Evolutionary conservation across 495 filamentous ascomycete species (phyloP).

Genomic region (Venustampulla echinocandica): DNA sequence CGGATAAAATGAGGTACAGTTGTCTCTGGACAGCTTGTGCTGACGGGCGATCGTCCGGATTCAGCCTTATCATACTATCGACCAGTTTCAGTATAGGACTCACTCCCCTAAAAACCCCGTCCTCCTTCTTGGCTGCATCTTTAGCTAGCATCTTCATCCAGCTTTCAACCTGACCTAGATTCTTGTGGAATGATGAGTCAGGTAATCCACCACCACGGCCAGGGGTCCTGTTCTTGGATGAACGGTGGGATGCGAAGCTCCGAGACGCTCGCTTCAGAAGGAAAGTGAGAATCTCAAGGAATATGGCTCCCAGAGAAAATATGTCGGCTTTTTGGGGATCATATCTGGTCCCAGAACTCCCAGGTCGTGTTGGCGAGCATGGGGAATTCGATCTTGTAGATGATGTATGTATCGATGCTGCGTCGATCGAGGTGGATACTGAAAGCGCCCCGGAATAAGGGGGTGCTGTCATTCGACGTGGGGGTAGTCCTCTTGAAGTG

Average conservation of each 20-base stretch:
- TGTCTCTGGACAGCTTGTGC: conserved; percentile 36
- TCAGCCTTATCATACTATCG: conserved; percentile 34
- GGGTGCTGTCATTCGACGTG: conserved; percentile 7
- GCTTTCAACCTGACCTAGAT: conserved; percentile 62
- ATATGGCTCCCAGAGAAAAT: conserved; percentile 66
- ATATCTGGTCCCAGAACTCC: conserved; percentile 22
- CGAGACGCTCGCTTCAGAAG: conserved; percentile 63
- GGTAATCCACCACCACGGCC: conserved; percentile 61
- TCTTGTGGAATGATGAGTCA: conserved; percentile 78
- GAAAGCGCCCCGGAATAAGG: neutral
- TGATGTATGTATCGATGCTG: conserved; percentile 3
- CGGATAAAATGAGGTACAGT: conserved; percentile 37
- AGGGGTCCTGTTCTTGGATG: conserved; percentile 56
- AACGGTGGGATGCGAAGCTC: conserved; percentile 65
- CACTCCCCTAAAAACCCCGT: conserved; percentile 40
- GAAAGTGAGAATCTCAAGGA: conserved; percentile 60
- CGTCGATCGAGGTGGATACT: neutral
- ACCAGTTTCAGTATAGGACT: conserved; percentile 38
- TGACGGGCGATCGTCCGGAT: conserved; percentile 36
- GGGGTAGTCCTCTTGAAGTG: conserved; percentile 11
- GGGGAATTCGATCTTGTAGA: conserved; percentile 2
- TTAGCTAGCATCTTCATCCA: conserved; percentile 68
- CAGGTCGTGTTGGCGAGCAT: neutral
- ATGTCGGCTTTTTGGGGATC: conserved; percentile 55
- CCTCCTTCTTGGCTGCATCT: conserved; percentile 58